Percentiles rank a stretch among this genome's conserved stretches.
Conservation (phyloP, 2,329 filamentous ascomycete genomes). For the Neonectria neomacrospora region DNA sequence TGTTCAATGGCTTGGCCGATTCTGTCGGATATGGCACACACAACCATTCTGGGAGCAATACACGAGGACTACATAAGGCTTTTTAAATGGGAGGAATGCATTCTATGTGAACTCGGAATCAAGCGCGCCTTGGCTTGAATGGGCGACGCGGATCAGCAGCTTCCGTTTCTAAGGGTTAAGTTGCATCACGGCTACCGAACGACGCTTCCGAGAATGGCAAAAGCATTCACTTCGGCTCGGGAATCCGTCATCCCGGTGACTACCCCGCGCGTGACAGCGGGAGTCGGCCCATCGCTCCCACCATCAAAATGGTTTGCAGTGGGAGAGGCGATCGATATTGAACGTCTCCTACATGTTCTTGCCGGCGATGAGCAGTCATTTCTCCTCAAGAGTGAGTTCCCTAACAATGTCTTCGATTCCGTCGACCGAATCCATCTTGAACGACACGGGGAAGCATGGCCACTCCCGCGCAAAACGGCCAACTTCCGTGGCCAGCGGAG, state of each 20-base stretch:
- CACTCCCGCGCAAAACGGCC: constrained; percentile 41
- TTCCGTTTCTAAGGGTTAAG: constrained; percentile 5
- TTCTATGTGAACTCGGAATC: not conserved
- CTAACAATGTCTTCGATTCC: not conserved
- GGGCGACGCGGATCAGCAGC: constrained; percentile 9
- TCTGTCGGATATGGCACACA: not conserved
- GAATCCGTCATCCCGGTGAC: not conserved
- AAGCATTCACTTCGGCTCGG: not conserved
- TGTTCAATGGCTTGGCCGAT: not conserved
- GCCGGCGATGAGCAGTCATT: not conserved
- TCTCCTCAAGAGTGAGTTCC: constrained; percentile 7
- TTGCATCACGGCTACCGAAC: not conserved
- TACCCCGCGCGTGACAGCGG: not conserved
- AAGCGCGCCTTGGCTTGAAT: not conserved
- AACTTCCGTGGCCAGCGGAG: constrained; percentile 46
- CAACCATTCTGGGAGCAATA: not conserved
- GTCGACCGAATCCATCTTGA: not conserved
- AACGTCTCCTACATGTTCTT: constrained; percentile 13
- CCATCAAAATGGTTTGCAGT: not conserved
- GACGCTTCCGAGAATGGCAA: constrained; percentile 1
- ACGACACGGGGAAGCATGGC: too few relatives aligned
- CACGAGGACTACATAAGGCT: not conserved
- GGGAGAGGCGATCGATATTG: constrained; percentile 2
- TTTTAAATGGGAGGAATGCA: not conserved
- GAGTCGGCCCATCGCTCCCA: not conserved